Evolutionary conservation across 495 filamentous ascomycete genomes (phyloP).

Genomic region (Podospora pseudocomata): DNA sequence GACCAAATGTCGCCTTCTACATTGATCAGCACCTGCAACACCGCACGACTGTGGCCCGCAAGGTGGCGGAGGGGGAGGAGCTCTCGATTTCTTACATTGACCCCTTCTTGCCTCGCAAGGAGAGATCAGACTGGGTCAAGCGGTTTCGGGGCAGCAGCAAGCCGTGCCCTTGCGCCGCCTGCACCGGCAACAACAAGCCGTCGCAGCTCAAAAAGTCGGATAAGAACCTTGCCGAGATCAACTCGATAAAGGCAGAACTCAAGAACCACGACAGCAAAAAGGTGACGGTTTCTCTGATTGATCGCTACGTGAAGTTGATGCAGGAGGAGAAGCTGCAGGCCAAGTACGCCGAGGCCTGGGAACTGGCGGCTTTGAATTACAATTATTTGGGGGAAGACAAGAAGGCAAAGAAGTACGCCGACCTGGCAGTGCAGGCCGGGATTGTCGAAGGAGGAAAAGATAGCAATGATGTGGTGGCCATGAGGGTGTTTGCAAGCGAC

Average conservation of each 20-base stretch:
- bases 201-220: conserved; percentile 24
- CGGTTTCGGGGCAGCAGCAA: conserved; percentile 12
- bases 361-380: conserved; percentile 40
- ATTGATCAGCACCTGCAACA: conserved; percentile 27
- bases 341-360: conserved; percentile 33
- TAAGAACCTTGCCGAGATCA: conserved; percentile 25
- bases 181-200: conserved; percentile 13
- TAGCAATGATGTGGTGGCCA: conserved; percentile 25
- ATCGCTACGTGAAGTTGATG: conserved; percentile 28
- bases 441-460: conserved; percentile 29
- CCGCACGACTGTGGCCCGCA: conserved; percentile 29
- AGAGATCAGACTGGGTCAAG: conserved; percentile 26
- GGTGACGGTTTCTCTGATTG: conserved; percentile 30
- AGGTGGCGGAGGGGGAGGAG: conserved; percentile 31
- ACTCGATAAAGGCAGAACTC: conserved; percentile 25
- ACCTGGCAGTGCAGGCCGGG: conserved; percentile 29
- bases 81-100: conserved; percentile 35
- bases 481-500: conserved; percentile 24
- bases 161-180: conserved; percentile 26
- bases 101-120: conserved; percentile 21
- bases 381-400: conserved; percentile 32
- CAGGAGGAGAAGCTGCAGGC: conserved; percentile 30
- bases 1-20: conserved; percentile 36
- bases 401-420: conserved; percentile 28
- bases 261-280: conserved; percentile 29